Base-by-base conservation (phyloP, 495 filamentous ascomycete genomes). In the Talaromyces liani region DNA sequence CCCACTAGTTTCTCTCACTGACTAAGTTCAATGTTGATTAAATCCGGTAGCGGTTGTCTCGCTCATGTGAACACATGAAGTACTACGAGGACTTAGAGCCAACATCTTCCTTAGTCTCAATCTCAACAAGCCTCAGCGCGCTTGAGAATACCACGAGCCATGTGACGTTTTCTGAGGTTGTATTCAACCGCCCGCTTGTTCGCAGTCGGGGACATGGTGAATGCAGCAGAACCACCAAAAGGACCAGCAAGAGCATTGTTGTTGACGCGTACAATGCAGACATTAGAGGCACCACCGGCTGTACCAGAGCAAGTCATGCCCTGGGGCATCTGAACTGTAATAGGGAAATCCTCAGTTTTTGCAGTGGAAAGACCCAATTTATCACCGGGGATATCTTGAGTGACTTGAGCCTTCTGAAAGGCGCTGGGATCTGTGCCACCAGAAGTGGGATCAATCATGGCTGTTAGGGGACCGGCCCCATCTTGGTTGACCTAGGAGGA, bases 281-380 rank as follows among this genome's bases (percentile, higher is more conserved):
- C 83, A 61, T 82, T 81, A 56, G 74, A 62, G 1, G 77, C 80
- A 8, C 79, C 81, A 16, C 76, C 84, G 22, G 80, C 79, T 14
- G 73, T 74, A 24, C 74, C 85, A 24, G 80, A 76, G 73, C 85
- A 87, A 7, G 81, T 85, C 82, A 87, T 86, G 49, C 82, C 84
- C 0, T 73, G 75, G 2, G 85, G 85, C 81, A 88, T 85, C 71
- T 85, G 73, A 65, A 87, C 78, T 7, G 72, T 75, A 45, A 87
- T 67, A 1, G 80, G 79, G 73, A 85, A 85, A 64, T 86, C 83
- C 33, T 73, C 80, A 66, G 70, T 82, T 6, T 76, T 79, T 4
- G 79, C 78, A 6, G 70, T 66, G 22, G 80, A 83, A 22, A 84
- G 66, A 49, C 82, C 82, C 64, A 82, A 64, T 18, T 79, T 77